Evolutionary conservation across 805 yeast genomes (phyloP).

Genomic region (Candida pini): DNA sequence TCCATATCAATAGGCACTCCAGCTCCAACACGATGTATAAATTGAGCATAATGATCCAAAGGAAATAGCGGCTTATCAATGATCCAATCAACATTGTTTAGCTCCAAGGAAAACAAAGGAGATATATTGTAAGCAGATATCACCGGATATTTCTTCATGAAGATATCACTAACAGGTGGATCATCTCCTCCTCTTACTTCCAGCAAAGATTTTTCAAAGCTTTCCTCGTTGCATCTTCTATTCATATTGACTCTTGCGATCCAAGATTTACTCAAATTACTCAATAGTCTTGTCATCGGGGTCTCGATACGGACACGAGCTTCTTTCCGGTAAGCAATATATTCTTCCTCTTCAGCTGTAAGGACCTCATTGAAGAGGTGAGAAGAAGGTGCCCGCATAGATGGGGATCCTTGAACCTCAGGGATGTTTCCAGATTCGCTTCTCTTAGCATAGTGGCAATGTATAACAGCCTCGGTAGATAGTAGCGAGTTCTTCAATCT

Average conservation of each 20-base stretch:
- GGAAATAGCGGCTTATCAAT: conserved; percentile 50
- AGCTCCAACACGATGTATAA: conserved; percentile 36
- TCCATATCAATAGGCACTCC: conserved; percentile 47
- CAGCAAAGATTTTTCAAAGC: not conserved
- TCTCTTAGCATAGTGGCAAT: not conserved
- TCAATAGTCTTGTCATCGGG: conserved; percentile 22
- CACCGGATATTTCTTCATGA: conserved; percentile 25
- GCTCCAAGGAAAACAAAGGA: conserved; percentile 44
- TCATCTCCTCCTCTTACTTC: conserved; percentile 16
- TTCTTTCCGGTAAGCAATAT: conserved; percentile 15
- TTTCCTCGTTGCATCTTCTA: conserved; percentile 4
- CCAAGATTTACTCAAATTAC: conserved; percentile 30
- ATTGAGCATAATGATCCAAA: conserved; percentile 39
- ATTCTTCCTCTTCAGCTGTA: conserved; percentile 19
- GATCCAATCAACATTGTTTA: conserved; percentile 44
- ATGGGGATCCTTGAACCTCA: not conserved
- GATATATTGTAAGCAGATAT: conserved; percentile 33
- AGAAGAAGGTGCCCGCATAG: conserved; percentile 7
- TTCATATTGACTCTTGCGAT: conserved; percentile 18
- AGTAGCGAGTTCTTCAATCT: not conserved
- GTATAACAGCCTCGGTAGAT: not conserved
- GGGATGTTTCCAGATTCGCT: not conserved
- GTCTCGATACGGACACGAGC: conserved; percentile 18
- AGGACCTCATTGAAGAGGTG: conserved; percentile 15
- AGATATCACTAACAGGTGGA: conserved; percentile 21